These are phyloP conservation scores for Tulasnella sp. DNA, from an alignment of 768 basidiomycete species.

Conservation along the genomic window DNA sequence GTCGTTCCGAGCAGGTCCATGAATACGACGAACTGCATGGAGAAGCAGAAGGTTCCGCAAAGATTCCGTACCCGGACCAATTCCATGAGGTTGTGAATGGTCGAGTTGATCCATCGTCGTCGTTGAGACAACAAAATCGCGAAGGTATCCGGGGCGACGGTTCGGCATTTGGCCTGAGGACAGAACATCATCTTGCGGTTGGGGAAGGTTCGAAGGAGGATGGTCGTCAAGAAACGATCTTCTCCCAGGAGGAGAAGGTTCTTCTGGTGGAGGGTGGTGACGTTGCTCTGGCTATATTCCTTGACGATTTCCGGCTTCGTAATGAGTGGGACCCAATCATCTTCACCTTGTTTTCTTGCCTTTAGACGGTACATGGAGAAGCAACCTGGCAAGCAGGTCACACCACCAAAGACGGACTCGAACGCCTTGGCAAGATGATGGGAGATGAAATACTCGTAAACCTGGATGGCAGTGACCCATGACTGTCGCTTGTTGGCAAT, in stretches of 20 bases:
- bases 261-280: constrained; percentile 95
- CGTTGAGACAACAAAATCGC: constrained; percentile 90
- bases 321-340: constrained; percentile 97
- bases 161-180: constrained; percentile 91
- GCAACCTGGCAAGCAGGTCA: constrained; percentile 98
- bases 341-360: constrained; percentile 77
- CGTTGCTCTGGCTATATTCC: constrained; percentile 92
- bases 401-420: constrained; percentile 98
- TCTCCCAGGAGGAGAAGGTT: constrained; percentile 94
- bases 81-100: constrained; percentile 99
- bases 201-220: constrained; percentile 93
- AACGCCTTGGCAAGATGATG: constrained; percentile 98
- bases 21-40: constrained; percentile 99
- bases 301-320: constrained; percentile 95
- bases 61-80: constrained; percentile 93
- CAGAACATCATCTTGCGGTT: constrained; percentile 99
- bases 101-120: constrained; percentile 98
- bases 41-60: constrained; percentile 99
- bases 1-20: constrained; percentile 92
- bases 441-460: constrained; percentile 98
- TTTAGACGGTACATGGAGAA: constrained; percentile 99
- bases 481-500: constrained; percentile 98
- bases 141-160: constrained; percentile 95
- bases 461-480: constrained; percentile 98
- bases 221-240: constrained; percentile 97